phyloP scores from a whole-genome alignment of 352 stramenopile genomes.

The Phytopythium montanum region DNA sequence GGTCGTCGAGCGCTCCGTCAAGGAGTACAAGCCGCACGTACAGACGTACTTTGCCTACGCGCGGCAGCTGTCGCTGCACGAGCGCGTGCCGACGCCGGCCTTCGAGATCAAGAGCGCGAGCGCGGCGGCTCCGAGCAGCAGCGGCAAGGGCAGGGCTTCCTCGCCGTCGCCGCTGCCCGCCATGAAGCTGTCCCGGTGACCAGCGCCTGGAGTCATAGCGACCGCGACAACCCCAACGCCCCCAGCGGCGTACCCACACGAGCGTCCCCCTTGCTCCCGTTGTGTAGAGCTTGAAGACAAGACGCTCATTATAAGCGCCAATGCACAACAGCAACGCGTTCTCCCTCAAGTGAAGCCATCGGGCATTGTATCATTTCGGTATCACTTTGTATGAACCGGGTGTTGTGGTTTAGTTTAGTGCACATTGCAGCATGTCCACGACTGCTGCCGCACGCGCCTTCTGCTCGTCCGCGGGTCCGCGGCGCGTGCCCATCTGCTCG shows the following conservation, averaged over 20 bases:
- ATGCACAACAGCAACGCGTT: not conserved
- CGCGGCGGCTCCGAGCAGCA: not conserved
- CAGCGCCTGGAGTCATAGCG: not conserved
- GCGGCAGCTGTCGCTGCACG: constrained; percentile 58
- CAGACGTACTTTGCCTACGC: constrained; percentile 63
- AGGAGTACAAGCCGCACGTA: constrained; percentile 65
- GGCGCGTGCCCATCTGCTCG: constrained; percentile 35
- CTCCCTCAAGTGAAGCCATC: too few relatives aligned
- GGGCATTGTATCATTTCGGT: too few relatives aligned
- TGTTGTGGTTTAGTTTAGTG: too few relatives aligned
- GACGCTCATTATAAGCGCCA: not conserved
- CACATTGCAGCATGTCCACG: too few relatives aligned
- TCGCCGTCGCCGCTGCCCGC: not conserved
- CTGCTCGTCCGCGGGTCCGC: not conserved
- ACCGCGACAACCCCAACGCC: not conserved
- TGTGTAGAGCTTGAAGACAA: not conserved
- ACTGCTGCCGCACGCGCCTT: not conserved
- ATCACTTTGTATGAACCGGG: too few relatives aligned
- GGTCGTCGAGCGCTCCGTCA: constrained; percentile 45
- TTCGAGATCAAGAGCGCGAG: constrained; percentile 40
- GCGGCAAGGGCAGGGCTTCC: not conserved
- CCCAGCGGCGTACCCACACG: not conserved
- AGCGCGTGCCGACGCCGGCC: constrained; percentile 53
- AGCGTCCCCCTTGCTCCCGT: not conserved
- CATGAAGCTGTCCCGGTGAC: constrained; percentile 6